phyloP scores from a whole-genome alignment of 2,329 filamentous ascomycete genomes.

The Venturia effusa region DNA sequence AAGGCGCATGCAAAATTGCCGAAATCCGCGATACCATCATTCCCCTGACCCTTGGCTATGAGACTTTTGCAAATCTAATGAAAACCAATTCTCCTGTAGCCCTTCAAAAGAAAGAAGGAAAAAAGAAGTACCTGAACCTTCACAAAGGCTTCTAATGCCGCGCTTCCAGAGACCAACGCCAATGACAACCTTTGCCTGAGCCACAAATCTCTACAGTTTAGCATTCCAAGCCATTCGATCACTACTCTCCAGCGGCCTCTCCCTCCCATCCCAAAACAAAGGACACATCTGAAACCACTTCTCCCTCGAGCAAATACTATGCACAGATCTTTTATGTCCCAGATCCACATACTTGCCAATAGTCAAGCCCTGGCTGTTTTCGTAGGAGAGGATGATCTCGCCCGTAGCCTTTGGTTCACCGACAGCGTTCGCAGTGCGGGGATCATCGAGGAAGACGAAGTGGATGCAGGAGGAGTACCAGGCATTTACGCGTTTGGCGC shows the following conservation, averaged over 20 bases:
- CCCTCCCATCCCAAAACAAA: conserved; percentile 36
- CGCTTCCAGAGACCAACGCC: too few species aligned
- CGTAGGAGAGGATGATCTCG: conserved; percentile 60
- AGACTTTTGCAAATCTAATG: conserved; percentile 34
- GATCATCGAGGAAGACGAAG: conserved; percentile 49
- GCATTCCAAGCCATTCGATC: conserved; percentile 10
- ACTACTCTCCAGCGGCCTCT: conserved; percentile 4
- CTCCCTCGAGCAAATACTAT: conserved; percentile 26
- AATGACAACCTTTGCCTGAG: too few species aligned
- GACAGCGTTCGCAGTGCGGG: conserved; percentile 42
- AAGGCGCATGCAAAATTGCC: conserved; percentile 29
- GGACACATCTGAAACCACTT: conserved; percentile 36
- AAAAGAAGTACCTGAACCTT: too few species aligned
- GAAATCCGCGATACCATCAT: conserved; percentile 33
- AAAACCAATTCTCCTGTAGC: conserved; percentile 33
- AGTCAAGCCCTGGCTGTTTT: conserved; percentile 62
- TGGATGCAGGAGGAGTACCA: conserved; percentile 50
- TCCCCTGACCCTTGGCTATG: conserved; percentile 36
- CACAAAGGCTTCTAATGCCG: too few species aligned
- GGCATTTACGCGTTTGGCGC: conserved; percentile 44
- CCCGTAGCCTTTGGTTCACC: conserved; percentile 66
- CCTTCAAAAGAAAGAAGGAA: too few species aligned
- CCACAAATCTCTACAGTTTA: background rate
- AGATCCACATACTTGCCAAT: conserved; percentile 63
- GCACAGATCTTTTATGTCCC: conserved; percentile 48